A percentile compares a stretch with the other conserved stretches of the same genome.
phyloP scores from a whole-genome alignment of 768 basidiomycete genomes.

The Antrodiella citrinella region DNA sequence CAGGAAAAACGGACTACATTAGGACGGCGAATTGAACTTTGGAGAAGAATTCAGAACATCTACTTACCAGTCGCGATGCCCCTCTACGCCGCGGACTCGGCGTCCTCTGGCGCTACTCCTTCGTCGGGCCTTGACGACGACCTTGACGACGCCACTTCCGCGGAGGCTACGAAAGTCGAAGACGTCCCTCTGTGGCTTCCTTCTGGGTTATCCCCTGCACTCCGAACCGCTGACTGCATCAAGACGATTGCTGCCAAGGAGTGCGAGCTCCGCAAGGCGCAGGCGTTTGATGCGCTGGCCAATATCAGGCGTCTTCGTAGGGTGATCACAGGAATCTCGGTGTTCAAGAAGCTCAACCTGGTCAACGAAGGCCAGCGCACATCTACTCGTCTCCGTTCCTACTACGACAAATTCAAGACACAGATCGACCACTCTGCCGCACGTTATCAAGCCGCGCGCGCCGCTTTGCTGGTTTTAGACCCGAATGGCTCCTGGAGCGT shows the following conservation, averaged over 20 bases:
- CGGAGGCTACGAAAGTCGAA: background rate
- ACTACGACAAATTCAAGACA: background rate
- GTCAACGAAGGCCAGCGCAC: conserved; percentile 4
- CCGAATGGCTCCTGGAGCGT: background rate
- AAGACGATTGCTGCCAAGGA: conserved; percentile 2
- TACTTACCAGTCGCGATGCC: conserved; percentile 10
- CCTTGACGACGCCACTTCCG: background rate
- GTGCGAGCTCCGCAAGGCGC: conserved; percentile 2
- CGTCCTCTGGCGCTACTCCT: background rate
- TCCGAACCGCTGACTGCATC: background rate
- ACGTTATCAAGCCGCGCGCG: background rate
- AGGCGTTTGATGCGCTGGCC: conserved; percentile 6
- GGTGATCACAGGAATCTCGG: background rate
- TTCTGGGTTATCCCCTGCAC: background rate
- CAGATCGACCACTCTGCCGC: background rate
- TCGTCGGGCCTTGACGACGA: background rate
- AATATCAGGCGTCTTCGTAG: conserved; percentile 4
- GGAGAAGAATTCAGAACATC: conserved; percentile 8
- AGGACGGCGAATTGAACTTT: conserved; percentile 1
- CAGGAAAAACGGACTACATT: conserved; percentile 2
- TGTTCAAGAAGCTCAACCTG: conserved; percentile 1
- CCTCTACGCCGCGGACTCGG: background rate
- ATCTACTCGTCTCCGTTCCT: background rate
- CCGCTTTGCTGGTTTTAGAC: background rate
- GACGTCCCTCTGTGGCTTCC: background rate